Evolutionary conservation across 148 eudicot genomes (phyloP).

Genomic region (Camellia lanceoleosa): DNA sequence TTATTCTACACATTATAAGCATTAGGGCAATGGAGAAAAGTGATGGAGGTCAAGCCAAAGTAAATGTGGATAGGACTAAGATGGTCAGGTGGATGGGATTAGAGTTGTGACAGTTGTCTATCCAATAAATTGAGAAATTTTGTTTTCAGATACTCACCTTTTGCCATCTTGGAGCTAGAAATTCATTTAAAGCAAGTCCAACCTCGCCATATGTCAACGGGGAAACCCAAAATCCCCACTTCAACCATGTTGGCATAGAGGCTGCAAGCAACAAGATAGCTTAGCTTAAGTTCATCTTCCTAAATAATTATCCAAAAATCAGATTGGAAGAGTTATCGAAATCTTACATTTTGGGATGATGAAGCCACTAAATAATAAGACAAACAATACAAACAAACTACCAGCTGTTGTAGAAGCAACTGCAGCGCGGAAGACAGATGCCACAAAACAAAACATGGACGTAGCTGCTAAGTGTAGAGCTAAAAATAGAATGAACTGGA

Average conservation of each 20-base stretch:
- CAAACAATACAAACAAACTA: constrained; percentile 35
- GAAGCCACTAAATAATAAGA: constrained; percentile 68
- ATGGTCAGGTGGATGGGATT: too few species aligned
- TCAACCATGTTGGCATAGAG: constrained; percentile 76
- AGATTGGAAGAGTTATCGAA: neutral
- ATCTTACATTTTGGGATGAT: constrained; percentile 61
- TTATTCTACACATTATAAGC: too few species aligned
- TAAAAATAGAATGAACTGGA: constrained; percentile 55
- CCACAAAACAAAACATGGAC: constrained; percentile 72
- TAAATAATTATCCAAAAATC: neutral
- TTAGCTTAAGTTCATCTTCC: neutral
- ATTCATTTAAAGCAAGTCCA: constrained; percentile 74
- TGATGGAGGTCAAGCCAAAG: too few species aligned
- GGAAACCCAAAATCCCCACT: constrained; percentile 75
- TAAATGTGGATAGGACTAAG: too few species aligned
- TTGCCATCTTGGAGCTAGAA: constrained; percentile 82
- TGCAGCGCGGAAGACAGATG: constrained; percentile 47
- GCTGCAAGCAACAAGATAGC: constrained; percentile 44
- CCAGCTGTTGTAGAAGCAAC: constrained; percentile 53
- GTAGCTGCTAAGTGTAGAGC: constrained; percentile 59
- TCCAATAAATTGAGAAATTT: too few species aligned
- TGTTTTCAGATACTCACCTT: constrained; percentile 33
- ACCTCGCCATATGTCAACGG: constrained; percentile 78
- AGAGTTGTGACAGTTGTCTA: too few species aligned
- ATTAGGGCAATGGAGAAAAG: too few species aligned